phyloP scores from a whole-genome alignment of 2,329 filamentous ascomycete species.

The Pleomassaria siparia region DNA sequence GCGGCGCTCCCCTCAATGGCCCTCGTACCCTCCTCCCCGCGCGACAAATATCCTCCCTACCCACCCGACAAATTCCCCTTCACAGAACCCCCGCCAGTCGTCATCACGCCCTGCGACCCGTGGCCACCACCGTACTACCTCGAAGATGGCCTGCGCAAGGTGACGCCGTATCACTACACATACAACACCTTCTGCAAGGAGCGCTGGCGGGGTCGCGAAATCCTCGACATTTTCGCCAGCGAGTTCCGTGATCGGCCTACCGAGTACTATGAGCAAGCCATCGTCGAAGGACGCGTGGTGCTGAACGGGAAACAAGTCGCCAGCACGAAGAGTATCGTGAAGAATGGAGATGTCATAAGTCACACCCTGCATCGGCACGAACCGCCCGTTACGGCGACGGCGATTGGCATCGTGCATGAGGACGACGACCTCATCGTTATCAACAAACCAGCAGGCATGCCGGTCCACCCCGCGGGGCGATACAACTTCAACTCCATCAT shows the following conservation, averaged over 20 bases:
- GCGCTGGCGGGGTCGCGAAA: constrained; percentile 78
- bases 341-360: constrained; percentile 87
- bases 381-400: constrained; percentile 81
- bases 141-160: constrained; percentile 78
- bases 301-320: constrained; percentile 75
- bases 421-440: constrained; percentile 93
- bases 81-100: constrained; percentile 51
- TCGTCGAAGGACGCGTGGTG: constrained; percentile 74
- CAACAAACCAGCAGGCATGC: constrained; percentile 92
- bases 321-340: constrained; percentile 67
- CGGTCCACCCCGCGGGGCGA: constrained; percentile 90
- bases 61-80: constrained; percentile 41
- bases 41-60: constrained; percentile 33
- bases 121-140: constrained; percentile 77
- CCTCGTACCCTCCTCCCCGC: constrained; percentile 36
- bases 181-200: constrained; percentile 96
- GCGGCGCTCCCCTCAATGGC: constrained; percentile 46
- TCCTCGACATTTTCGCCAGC: constrained; percentile 85
- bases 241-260: constrained; percentile 88
- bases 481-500: constrained; percentile 96
- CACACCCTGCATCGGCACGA: constrained; percentile 96
- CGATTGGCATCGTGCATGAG: constrained; percentile 83
- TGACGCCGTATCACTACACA: constrained; percentile 86
- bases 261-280: constrained; percentile 82
- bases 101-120: constrained; percentile 52